phyloP scores from a whole-genome alignment of 2,329 filamentous ascomycete genomes.

The Pseudocercospora fuligena region DNA sequence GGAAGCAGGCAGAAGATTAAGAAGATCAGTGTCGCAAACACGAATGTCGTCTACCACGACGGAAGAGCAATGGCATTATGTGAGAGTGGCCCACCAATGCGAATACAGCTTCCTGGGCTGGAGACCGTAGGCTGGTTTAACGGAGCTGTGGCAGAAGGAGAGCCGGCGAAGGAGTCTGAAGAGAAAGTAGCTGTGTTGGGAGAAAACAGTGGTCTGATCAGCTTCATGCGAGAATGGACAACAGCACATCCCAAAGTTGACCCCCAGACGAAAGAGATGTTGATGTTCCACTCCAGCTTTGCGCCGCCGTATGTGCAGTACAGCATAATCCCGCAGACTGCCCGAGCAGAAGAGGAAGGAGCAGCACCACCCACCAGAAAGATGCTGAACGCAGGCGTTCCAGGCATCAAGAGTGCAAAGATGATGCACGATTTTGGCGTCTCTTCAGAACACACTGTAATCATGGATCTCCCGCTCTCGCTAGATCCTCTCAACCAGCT shows the following conservation, averaged over 20 bases:
- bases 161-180: conserved; percentile 44
- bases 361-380: conserved; percentile 14
- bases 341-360: not conserved
- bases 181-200: conserved; percentile 31
- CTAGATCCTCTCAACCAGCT: conserved; percentile 67
- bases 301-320: conserved; percentile 70
- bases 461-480: conserved; percentile 71
- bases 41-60: conserved; percentile 68
- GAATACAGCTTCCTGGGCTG: conserved; percentile 65
- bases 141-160: conserved; percentile 60
- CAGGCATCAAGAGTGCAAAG: conserved; percentile 66
- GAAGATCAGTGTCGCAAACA: conserved; percentile 74
- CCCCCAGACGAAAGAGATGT: conserved; percentile 65
- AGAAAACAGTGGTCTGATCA: conserved; percentile 53
- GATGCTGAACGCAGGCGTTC: conserved; percentile 60
- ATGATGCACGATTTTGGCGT: conserved; percentile 81
- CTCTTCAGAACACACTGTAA: conserved; percentile 65
- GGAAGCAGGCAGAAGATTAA: conserved; percentile 63
- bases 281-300: conserved; percentile 71
- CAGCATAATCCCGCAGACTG: conserved; percentile 57
- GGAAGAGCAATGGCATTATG: conserved; percentile 71
- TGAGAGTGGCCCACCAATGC: conserved; percentile 72
- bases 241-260: conserved; percentile 73
- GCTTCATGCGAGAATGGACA: conserved; percentile 72
- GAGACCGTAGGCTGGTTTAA: conserved; percentile 75